Evolutionary conservation across 805 yeast genomes (phyloP).

Genomic region (Saccharomyces jurei): DNA sequence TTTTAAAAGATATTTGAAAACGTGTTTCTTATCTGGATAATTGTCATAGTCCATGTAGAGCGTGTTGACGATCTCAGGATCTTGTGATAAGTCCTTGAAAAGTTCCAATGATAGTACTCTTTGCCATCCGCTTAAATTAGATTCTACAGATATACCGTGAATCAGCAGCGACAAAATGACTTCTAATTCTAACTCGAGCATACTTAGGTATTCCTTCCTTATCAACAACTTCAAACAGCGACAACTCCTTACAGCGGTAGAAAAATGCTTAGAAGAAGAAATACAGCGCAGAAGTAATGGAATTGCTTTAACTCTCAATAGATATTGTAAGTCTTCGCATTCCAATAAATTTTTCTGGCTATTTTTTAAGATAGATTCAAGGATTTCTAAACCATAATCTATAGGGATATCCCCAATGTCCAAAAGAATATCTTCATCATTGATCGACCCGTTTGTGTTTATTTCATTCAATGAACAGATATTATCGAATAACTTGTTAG

Average conservation of each 20-base stretch:
- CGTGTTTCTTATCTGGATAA: conserved; percentile 47
- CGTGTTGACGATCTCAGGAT: conserved; percentile 42
- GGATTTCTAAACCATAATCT: conserved; percentile 68
- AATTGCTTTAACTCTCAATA: conserved; percentile 59
- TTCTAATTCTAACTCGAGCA: conserved; percentile 70
- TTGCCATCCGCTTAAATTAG: conserved; percentile 61
- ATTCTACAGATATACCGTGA: conserved; percentile 55
- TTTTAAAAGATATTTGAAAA: conserved; percentile 47
- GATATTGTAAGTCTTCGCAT: conserved; percentile 57
- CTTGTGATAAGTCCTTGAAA: conserved; percentile 50
- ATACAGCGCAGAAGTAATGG: conserved; percentile 69
- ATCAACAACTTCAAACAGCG: conserved; percentile 60
- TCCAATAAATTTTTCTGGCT: conserved; percentile 47
- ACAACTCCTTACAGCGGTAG: conserved; percentile 66
- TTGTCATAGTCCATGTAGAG: conserved; percentile 60
- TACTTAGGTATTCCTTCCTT: conserved; percentile 46
- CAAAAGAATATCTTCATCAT: conserved; percentile 47
- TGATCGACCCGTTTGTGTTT: conserved; percentile 34
- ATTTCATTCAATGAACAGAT: conserved; percentile 44
- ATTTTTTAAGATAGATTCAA: conserved; percentile 69
- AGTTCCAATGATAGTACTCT: conserved; percentile 67
- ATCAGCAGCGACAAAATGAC: conserved; percentile 69
- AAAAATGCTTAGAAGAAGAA: conserved; percentile 50
- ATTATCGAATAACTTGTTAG: conserved; percentile 61
- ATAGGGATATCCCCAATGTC: conserved; percentile 46